Evolutionary conservation across 2,329 filamentous ascomycete species (phyloP).

Genomic region (Scedosporium aurantiacum): DNA sequence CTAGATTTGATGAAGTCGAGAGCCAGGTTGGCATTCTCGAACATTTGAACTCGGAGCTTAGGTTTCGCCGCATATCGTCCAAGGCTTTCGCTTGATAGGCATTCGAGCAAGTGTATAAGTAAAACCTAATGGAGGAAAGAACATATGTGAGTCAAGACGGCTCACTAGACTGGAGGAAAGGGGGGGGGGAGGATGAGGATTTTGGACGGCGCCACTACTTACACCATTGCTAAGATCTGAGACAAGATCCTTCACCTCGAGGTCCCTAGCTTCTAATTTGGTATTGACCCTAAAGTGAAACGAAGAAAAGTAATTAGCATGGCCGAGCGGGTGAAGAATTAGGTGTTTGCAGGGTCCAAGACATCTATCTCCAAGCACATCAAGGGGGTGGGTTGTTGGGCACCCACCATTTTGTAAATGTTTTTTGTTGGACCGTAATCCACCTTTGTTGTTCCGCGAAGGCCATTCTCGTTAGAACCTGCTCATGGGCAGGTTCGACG

Average conservation of each 20-base stretch:
- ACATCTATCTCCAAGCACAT: background rate
- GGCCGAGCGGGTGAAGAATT: background rate
- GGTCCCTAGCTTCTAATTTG: constrained; percentile 68
- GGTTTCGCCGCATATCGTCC: constrained; percentile 95
- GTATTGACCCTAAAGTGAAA: constrained; percentile 68
- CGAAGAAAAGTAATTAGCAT: background rate
- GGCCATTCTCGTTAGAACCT: constrained; percentile 47
- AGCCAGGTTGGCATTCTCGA: constrained; percentile 95
- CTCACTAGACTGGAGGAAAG: background rate
- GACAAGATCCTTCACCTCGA: constrained; percentile 80
- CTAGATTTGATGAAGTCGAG: constrained; percentile 86
- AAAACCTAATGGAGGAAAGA: constrained; percentile 53
- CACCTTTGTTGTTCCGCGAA: constrained; percentile 55
- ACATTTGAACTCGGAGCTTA: constrained; percentile 89
- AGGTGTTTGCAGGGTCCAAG: background rate
- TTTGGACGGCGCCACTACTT: constrained; percentile 27
- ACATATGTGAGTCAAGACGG: background rate
- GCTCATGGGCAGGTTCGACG: constrained; percentile 37
- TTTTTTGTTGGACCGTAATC: constrained; percentile 90
- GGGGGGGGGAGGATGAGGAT: background rate
- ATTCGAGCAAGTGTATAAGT: constrained; percentile 94
- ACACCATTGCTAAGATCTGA: constrained; percentile 88
- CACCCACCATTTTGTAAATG: constrained; percentile 81
- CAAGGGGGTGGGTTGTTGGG: background rate
- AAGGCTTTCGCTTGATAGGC: constrained; percentile 85